Percentiles rank a stretch among this genome's conserved stretches.
Conservation (phyloP, 73 alveolate genomes). For the Symbiodinium pilosum region DNA sequence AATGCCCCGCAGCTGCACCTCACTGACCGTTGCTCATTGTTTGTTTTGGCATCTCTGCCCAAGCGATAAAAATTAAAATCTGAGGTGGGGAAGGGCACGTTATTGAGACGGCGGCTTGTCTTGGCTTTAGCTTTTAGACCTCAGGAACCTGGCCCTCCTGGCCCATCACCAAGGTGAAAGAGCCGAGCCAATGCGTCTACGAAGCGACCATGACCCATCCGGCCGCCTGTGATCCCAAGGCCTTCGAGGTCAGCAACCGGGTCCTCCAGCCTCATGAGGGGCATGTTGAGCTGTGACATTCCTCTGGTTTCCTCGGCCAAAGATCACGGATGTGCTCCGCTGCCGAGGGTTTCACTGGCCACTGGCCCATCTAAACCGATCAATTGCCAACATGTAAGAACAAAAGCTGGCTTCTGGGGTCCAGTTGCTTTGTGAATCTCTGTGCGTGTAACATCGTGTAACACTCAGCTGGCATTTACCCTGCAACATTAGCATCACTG, state of each 20-base stretch:
- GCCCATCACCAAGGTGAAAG: conserved; percentile 1
- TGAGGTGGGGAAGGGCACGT: conserved; percentile 47
- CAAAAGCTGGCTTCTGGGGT: too few species aligned
- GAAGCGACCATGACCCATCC: conserved; percentile 93
- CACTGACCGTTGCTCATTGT: too few species aligned
- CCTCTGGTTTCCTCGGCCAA: background rate
- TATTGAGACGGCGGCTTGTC: conserved; percentile 33
- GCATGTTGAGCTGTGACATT: conserved; percentile 44
- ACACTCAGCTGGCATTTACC: too few species aligned
- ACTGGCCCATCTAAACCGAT: too few species aligned
- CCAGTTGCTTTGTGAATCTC: too few species aligned
- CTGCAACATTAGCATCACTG: too few species aligned
- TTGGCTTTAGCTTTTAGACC: background rate
- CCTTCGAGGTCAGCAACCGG: conserved; percentile 21
- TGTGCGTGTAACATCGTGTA: too few species aligned
- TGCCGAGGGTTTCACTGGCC: background rate
- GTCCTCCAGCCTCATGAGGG: conserved; percentile 44
- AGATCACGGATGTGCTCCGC: background rate
- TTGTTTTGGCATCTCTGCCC: too few species aligned
- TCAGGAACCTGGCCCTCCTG: too few species aligned
- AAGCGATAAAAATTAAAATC: background rate
- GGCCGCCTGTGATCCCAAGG: conserved; percentile 75
- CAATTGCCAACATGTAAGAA: too few species aligned
- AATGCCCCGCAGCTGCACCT: background rate
- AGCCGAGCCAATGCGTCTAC: conserved; percentile 89